A percentile compares a stretch with the other conserved stretches of the same genome.
Conservation (phyloP, 352 stramenopile genomes). For the Phytophthora tentaculata region DNA sequence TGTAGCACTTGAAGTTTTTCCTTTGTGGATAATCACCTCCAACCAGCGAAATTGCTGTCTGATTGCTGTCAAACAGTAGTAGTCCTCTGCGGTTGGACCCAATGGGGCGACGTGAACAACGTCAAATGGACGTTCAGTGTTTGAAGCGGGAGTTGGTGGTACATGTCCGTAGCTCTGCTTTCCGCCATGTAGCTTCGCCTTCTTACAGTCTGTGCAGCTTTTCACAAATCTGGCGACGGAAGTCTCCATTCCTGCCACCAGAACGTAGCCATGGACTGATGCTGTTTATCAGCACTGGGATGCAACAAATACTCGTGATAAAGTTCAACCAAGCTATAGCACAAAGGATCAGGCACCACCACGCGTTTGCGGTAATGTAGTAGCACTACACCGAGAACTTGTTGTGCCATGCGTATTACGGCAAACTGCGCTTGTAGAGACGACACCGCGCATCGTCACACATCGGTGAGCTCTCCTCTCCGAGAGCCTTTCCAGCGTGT, state of each 20-base stretch:
- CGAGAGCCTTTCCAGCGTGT: too few species aligned
- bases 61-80: slow-evolving; percentile 13
- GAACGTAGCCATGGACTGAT: slow-evolving; percentile 10
- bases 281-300: slow-evolving; percentile 9
- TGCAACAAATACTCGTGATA: slow-evolving; percentile 12
- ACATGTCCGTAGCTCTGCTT: slow-evolving; percentile 16
- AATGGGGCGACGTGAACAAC: slow-evolving; percentile 16
- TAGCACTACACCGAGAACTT: too few species aligned
- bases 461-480: too few species aligned
- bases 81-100: not conserved
- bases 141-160: not conserved
- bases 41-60: slow-evolving; percentile 18
- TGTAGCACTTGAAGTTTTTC: not conserved
- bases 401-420: too few species aligned
- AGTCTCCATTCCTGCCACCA: slow-evolving; percentile 14
- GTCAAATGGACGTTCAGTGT: slow-evolving; percentile 10
- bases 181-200: slow-evolving; percentile 16
- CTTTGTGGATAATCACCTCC: slow-evolving; percentile 10
- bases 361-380: too few species aligned
- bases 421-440: too few species aligned
- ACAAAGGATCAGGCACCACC: too few species aligned
- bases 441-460: too few species aligned
- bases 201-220: slow-evolving; percentile 6
- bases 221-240: slow-evolving; percentile 1
- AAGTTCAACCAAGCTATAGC: too few species aligned